Conservation (phyloP, 1,284 basidiomycete species). For the Malassezia caprae region DNA sequence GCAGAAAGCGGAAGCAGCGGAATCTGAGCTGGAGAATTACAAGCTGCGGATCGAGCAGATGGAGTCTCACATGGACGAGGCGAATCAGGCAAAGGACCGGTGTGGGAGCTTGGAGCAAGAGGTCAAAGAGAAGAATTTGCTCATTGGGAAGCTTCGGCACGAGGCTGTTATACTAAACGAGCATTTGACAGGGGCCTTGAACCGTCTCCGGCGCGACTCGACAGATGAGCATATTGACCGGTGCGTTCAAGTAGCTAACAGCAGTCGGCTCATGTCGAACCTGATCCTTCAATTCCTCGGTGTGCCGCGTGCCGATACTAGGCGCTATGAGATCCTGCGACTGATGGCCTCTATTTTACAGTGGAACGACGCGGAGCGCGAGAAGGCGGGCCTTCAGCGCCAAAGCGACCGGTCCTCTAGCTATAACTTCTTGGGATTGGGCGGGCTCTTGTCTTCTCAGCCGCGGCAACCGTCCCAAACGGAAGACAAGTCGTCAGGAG, state of each 20-base stretch:
- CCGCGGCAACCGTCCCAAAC: background rate
- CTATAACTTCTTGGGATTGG: conserved; percentile 9
- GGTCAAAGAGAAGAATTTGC: conserved; percentile 76
- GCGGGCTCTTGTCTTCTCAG: background rate
- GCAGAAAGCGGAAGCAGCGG: conserved; percentile 60
- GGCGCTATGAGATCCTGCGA: conserved; percentile 91
- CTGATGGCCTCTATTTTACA: conserved; percentile 76
- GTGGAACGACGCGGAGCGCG: conserved; percentile 81
- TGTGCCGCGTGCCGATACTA: conserved; percentile 79
- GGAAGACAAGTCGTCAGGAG: background rate
- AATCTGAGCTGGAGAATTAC: conserved; percentile 67
- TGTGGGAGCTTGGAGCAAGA: conserved; percentile 71
- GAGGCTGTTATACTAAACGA: conserved; percentile 65
- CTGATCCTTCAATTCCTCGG: conserved; percentile 82
- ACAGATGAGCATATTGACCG: conserved; percentile 79
- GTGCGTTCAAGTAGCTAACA: background rate
- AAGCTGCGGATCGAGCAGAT: conserved; percentile 56
- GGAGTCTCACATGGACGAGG: conserved; percentile 58
- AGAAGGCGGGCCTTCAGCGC: conserved; percentile 71
- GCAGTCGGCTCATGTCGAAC: conserved; percentile 74
- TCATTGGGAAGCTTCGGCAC: conserved; percentile 17
- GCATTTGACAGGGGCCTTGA: conserved; percentile 91
- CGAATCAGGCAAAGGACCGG: conserved; percentile 59
- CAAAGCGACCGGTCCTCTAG: background rate
- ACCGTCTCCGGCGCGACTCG: conserved; percentile 72